Base-by-base conservation (phyloP, 495 filamentous ascomycete species). In the Hypoxylon subgilvum region DNA sequence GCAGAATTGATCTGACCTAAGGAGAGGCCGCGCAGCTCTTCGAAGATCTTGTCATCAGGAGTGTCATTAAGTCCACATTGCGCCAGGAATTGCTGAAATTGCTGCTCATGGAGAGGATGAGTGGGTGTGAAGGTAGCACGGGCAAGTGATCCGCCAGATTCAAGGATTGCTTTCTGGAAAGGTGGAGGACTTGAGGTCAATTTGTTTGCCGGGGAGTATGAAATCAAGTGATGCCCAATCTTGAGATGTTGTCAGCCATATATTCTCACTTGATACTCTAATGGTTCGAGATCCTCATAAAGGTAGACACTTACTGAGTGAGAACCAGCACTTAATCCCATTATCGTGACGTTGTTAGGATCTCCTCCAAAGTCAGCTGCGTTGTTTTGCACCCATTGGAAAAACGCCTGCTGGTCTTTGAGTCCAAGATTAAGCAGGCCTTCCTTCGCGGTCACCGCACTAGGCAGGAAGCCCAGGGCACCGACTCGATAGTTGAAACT, bases 401-500 rank as follows among this genome's bases (percentile, higher is more conserved):
- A 71, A 36, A 83, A 70, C 21, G 83, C 63, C 52, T 81, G 76
- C 64, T 90, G 87, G 65, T 91, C 88, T 73, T 82, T 84, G 58
- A 91, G 76, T 4, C 88, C 88, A 22, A 88, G 69, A 63, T 91
- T 91, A 17, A 87, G 74, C 10, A 80, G 25, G 0, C 82, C 82
- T 13, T 83, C 80, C 47, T 83, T 79, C 1, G 79, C 76, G 10
- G 77, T 76, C 17, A 80, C 23, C 4, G 60, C 70, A 1, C 82
- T 84, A 19, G 84, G 77, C 17, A 89, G 63, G 66, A 90, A 91
- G 0, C 88, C 88, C 19, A 91, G 77, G 0, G 86, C 75, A 8
- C 84, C 84, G 14, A 90, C 70, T 2, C 88, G 82, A 57, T 91
- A 91, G 66, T 86, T 87, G 50, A 88, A 86, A 68, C 82, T 84